Percentiles rank a stretch among this genome's conserved stretches.
These are phyloP conservation scores for Ceratocystis cacaofunesta DNA, from an alignment of 2,329 filamentous ascomycete species.

Conservation along the genomic window DNA sequence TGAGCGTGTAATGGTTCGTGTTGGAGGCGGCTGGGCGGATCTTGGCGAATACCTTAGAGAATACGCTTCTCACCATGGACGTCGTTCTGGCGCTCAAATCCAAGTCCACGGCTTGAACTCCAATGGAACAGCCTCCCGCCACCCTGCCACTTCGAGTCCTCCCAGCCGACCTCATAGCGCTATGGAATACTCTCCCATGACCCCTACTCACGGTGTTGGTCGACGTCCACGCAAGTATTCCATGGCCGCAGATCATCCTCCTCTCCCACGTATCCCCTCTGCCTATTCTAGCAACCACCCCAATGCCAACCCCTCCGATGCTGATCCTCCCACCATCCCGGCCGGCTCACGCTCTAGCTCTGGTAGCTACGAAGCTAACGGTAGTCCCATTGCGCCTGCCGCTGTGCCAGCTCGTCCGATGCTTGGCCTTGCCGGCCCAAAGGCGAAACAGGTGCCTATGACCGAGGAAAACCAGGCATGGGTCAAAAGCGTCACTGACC, in stretches of 20 bases:
- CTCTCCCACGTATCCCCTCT: conserved; percentile 21
- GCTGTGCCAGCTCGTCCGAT: conserved; percentile 27
- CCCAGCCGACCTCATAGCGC: conserved; percentile 28
- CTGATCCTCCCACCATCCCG: conserved; percentile 25
- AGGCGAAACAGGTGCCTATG: conserved; percentile 47
- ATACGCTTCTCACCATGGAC: conserved; percentile 81
- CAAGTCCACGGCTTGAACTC: conserved; percentile 30
- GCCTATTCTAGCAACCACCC: conserved; percentile 30
- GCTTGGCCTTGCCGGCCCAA: conserved; percentile 57
- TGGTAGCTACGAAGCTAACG: conserved; percentile 38
- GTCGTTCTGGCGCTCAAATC: conserved; percentile 44
- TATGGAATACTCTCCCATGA: conserved; percentile 26
- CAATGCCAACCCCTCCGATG: conserved; percentile 18
- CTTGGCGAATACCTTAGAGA: conserved; percentile 87
- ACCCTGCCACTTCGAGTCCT: conserved; percentile 26
- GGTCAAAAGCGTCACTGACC: conserved; percentile 72
- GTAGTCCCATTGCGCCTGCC: background rate
- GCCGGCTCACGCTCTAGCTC: conserved; percentile 38
- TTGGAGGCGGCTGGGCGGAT: conserved; percentile 97
- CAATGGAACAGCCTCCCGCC: background rate
- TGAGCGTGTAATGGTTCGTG: conserved; percentile 92
- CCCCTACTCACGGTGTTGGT: conserved; percentile 32
- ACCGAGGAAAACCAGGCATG: conserved; percentile 61
- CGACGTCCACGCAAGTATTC: conserved; percentile 39
- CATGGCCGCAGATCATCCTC: conserved; percentile 20